A percentile compares a stretch with the other conserved stretches of the same genome.
Conservation (phyloP, 2,329 filamentous ascomycete species). For the Escovopsis sp. region DNA sequence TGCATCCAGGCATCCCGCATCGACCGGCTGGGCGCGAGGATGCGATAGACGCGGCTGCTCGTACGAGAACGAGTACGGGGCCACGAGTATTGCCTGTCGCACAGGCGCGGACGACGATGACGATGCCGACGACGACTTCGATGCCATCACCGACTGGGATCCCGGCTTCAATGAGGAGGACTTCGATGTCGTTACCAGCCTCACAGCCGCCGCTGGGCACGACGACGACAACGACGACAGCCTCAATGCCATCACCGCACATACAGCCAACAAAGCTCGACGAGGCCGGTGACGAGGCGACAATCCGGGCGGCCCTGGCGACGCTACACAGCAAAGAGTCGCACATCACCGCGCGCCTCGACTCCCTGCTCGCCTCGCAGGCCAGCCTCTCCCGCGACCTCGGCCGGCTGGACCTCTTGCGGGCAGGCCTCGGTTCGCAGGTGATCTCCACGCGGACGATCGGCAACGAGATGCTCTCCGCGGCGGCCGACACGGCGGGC, state of each 20-base stretch:
- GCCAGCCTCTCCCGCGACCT: constrained; percentile 77
- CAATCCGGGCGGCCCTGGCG: constrained; percentile 64
- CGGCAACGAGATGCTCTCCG: constrained; percentile 79
- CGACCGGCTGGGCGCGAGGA: constrained; percentile 16
- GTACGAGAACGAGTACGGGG: too few relatives aligned
- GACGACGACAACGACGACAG: too few relatives aligned
- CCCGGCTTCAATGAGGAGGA: too few relatives aligned
- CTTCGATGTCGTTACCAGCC: too few relatives aligned
- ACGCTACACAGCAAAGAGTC: constrained; percentile 64
- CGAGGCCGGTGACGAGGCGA: constrained; percentile 58
- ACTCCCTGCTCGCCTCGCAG: constrained; percentile 66
- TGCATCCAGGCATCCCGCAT: constrained; percentile 28
- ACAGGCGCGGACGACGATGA: too few relatives aligned
- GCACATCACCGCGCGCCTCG: constrained; percentile 56
- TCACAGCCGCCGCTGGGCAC: too few relatives aligned
- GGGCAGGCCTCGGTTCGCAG: constrained; percentile 76
- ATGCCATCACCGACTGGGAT: too few relatives aligned
- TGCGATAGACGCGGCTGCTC: constrained; percentile 13
- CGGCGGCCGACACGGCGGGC: constrained; percentile 70
- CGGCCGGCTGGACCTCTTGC: constrained; percentile 71
- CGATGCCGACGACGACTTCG: too few relatives aligned
- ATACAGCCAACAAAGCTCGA: too few relatives aligned
- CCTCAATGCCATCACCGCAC: neutral
- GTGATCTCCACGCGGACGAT: constrained; percentile 69
- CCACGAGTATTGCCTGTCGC: too few relatives aligned